A percentile compares a stretch with the other conserved stretches of the same genome.
Conservation (phyloP, 345 rosid species). For the Brassica cretica region DNA sequence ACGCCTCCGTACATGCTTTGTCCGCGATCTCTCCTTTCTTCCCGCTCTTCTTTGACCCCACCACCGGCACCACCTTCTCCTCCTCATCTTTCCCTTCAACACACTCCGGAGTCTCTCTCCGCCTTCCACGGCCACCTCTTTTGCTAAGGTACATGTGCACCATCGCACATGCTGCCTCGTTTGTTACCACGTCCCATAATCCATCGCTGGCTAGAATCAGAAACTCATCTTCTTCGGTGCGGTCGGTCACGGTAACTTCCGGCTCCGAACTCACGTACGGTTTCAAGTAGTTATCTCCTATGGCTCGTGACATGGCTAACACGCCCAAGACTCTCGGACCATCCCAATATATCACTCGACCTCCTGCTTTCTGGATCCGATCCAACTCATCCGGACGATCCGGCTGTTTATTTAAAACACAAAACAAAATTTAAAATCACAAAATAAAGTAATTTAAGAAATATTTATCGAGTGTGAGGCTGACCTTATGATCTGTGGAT, state of each 20-base stretch:
- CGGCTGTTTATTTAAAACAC: slow-evolving; percentile 51
- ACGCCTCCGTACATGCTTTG: slow-evolving; percentile 68
- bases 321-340: slow-evolving; percentile 84
- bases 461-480: background rate
- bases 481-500: slow-evolving; percentile 86
- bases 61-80: background rate
- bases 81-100: slow-evolving; percentile 18
- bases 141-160: slow-evolving; percentile 58
- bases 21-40: slow-evolving; percentile 46
- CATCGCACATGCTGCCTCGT: slow-evolving; percentile 72
- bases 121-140: slow-evolving; percentile 5
- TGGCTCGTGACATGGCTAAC: slow-evolving; percentile 89
- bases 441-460: background rate
- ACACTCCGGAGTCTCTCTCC: slow-evolving; percentile 4
- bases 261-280: slow-evolving; percentile 87
- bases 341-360: slow-evolving; percentile 90
- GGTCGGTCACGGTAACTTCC: slow-evolving; percentile 65
- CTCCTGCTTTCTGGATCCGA: slow-evolving; percentile 79
- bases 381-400: slow-evolving; percentile 84
- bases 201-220: slow-evolving; percentile 84
- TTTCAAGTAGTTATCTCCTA: slow-evolving; percentile 86
- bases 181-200: slow-evolving; percentile 90
- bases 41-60: slow-evolving; percentile 35
- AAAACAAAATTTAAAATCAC: background rate
- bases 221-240: slow-evolving; percentile 75